These are phyloP conservation scores for Massariosphaeria phaeospora DNA, from an alignment of 495 filamentous ascomycete species.

Conservation along the genomic window DNA sequence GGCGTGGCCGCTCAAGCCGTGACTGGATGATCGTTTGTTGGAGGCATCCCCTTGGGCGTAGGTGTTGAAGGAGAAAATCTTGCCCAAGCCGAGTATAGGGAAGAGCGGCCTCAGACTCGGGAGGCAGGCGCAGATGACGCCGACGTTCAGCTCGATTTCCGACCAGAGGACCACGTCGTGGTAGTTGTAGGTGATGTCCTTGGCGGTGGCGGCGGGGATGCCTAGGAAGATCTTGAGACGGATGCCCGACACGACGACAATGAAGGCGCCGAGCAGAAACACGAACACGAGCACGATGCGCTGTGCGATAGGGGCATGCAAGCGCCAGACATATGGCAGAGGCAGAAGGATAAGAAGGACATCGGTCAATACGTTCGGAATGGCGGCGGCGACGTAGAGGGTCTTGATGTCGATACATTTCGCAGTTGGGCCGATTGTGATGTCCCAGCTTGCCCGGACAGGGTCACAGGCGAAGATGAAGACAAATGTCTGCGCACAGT, in stretches of 20 bases:
- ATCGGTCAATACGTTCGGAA: constrained; percentile 17
- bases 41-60: too few relatives aligned
- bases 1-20: too few relatives aligned
- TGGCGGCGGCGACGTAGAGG: constrained; percentile 11
- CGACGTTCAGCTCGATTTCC: constrained; percentile 18
- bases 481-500: not conserved
- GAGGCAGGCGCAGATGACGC: constrained; percentile 13
- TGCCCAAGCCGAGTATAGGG: constrained; percentile 1
- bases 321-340: constrained; percentile 17
- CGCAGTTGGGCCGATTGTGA: not conserved
- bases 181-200: constrained; percentile 19
- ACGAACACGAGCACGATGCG: constrained; percentile 16
- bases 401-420: constrained; percentile 6
- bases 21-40: too few relatives aligned
- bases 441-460: constrained; percentile 6
- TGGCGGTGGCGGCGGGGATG: constrained; percentile 3
- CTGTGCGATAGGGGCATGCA: constrained; percentile 15
- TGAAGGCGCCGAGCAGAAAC: constrained; percentile 17
- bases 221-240: constrained; percentile 10
- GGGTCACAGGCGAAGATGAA: constrained; percentile 13
- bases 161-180: constrained; percentile 13
- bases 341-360: constrained; percentile 12
- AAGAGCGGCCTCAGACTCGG: constrained; percentile 5
- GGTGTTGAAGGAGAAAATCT: constrained; percentile 17
- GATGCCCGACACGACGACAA: constrained; percentile 14